Evolutionary conservation across 2,329 filamentous ascomycete genomes (phyloP).

Genomic region (Sclerotinia subarctica): DNA sequence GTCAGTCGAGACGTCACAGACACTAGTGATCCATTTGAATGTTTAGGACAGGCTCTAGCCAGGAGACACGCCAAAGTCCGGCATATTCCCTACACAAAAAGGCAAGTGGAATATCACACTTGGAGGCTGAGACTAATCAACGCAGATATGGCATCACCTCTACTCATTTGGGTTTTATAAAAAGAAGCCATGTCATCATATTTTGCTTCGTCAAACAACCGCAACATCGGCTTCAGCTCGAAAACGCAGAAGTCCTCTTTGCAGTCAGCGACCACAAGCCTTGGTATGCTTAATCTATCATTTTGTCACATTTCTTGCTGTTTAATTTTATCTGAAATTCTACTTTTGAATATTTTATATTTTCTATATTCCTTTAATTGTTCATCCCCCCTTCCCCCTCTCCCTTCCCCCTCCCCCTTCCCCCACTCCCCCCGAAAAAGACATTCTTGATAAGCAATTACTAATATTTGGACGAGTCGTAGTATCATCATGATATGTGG

Average conservation of each 20-base stretch:
- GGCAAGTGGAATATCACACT: conserved; percentile 29
- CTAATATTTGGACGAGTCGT: background rate
- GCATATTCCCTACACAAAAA: conserved; percentile 68
- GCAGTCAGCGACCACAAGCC: conserved; percentile 48
- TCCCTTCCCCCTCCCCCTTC: too few species aligned
- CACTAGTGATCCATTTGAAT: conserved; percentile 67
- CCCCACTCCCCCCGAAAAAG: background rate
- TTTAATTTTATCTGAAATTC: background rate
- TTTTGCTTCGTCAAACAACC: conserved; percentile 45
- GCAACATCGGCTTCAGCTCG: conserved; percentile 50
- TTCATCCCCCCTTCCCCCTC: background rate
- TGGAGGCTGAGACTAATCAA: background rate
- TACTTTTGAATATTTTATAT: background rate
- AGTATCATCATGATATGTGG: conserved; percentile 53
- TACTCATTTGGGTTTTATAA: conserved; percentile 37
- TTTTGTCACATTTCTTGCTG: background rate
- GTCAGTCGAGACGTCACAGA: conserved; percentile 43
- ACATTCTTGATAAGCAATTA: background rate
- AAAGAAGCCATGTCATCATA: conserved; percentile 43
- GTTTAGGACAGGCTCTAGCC: conserved; percentile 62
- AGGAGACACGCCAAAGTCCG: conserved; percentile 58
- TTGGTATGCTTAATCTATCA: conserved; percentile 24
- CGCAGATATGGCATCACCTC: conserved; percentile 49
- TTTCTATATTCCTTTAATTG: background rate
- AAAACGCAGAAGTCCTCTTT: conserved; percentile 45